Evolutionary conservation across 2,329 filamentous ascomycete species (phyloP), one percentile per base, ranked within the genome.

Genomic region (Beauveria varroae): DNA sequence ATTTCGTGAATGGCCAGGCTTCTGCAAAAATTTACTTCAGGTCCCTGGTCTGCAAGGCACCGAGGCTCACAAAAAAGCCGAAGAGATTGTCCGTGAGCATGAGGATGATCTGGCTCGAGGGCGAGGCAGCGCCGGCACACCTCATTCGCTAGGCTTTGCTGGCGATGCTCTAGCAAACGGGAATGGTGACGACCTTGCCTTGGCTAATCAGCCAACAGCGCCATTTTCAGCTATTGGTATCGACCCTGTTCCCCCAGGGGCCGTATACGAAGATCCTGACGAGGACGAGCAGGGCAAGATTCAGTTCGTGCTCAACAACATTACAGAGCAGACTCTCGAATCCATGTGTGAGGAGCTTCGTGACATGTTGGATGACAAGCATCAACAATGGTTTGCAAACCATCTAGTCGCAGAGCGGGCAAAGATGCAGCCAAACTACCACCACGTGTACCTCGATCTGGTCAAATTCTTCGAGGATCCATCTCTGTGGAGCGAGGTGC

Each of bases 361-460:
- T 55, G 87, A 91, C 44, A 86, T 90, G 50, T 77, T 99, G 53
- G 86, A 91, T 56, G 85, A 89, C 58, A 86, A 87, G 66, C 89
- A 97, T 72, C 90, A 96, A 69, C 91, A 96, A 70, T 99, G 95
- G 95, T 99, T 99, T 70, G 95, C 96, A 7, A 87, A 87, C 53
- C 96, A 98, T 70, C 81, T 99, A 10, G 95, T 99, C 3, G 93
- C 97, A 70, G 91, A 97, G 72, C 91, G 96, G 51, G 96, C 93
- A 37, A 98, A 97, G 75, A 88, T 96, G 79, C 93, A 99, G 72
- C 93, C 93, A 6, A 99, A 99, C 73, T 98, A 96, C 70, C 95
- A 99, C 68, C 84, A 89, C 63, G 85, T 99, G 24, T 99, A 99
- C 71, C 83, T 98, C 55, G 90, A 96, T 68, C 83, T 99, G 57